Percentiles rank a stretch among this genome's conserved stretches.
phyloP scores from a whole-genome alignment of 352 stramenopile genomes.

The Phytopythium vexans region DNA sequence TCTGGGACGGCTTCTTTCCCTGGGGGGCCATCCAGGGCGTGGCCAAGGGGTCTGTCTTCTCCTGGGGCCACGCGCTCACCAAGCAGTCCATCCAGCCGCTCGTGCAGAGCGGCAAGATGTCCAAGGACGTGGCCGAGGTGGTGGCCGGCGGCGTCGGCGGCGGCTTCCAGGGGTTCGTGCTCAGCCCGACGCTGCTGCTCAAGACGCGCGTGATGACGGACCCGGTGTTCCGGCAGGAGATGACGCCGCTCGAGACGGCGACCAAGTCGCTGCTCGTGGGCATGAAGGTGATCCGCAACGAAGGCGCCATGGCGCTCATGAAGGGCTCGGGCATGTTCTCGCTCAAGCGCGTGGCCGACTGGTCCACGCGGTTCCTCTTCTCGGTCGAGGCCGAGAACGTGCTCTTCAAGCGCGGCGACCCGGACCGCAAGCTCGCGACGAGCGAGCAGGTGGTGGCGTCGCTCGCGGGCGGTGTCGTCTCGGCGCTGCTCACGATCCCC shows the following conservation, averaged over 20 bases:
- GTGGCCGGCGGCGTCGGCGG: slow-evolving; percentile 87
- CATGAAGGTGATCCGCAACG: slow-evolving; percentile 87
- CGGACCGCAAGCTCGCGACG: slow-evolving; percentile 55
- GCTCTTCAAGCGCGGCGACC: slow-evolving; percentile 69
- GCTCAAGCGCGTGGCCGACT: slow-evolving; percentile 91
- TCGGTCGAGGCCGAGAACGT: slow-evolving; percentile 80
- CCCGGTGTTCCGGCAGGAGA: slow-evolving; percentile 88
- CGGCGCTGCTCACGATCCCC: slow-evolving; percentile 81
- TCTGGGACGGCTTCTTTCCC: slow-evolving; percentile 94
- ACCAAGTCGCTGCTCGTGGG: slow-evolving; percentile 80
- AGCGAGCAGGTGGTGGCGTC: slow-evolving; percentile 78
- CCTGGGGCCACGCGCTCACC: slow-evolving; percentile 82
- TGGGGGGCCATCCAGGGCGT: slow-evolving; percentile 90
- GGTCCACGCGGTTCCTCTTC: slow-evolving; percentile 92
- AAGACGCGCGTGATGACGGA: slow-evolving; percentile 96
- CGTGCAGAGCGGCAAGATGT: slow-evolving; percentile 53
- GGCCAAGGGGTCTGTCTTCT: slow-evolving; percentile 90
- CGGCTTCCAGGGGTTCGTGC: slow-evolving; percentile 91
- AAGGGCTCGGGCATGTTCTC: slow-evolving; percentile 92
- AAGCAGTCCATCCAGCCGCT: slow-evolving; percentile 50
- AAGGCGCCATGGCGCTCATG: slow-evolving; percentile 87
- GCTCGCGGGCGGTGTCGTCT: slow-evolving; percentile 80
- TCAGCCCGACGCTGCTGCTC: slow-evolving; percentile 90
- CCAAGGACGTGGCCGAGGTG: slow-evolving; percentile 62
- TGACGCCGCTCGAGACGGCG: slow-evolving; percentile 83